Conservation (phyloP, 805 yeast species). For the Lipomyces yamadae region DNA sequence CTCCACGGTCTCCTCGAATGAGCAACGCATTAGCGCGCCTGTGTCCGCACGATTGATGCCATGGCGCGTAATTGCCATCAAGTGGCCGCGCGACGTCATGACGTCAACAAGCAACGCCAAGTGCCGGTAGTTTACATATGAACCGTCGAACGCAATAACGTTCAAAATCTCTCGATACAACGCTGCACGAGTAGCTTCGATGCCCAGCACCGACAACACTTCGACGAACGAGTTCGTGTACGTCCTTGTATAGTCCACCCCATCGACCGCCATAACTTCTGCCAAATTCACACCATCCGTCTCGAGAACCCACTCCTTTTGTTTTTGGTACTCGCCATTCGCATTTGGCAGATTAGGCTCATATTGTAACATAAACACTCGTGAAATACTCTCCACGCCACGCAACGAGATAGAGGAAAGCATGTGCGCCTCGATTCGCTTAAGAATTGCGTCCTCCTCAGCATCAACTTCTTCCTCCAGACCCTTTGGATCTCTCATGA, state of each 20-base stretch:
- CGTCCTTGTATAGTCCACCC: conserved; percentile 88
- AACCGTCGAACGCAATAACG: conserved; percentile 99
- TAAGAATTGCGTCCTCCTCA: conserved; percentile 95
- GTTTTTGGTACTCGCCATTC: conserved; percentile 84
- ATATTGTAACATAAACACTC: conserved; percentile 67
- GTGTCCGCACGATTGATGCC: conserved; percentile 99
- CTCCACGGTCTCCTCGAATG: conserved; percentile 99
- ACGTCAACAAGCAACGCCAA: conserved; percentile 97
- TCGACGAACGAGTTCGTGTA: conserved; percentile 98
- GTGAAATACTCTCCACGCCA: conserved; percentile 92
- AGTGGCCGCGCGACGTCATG: conserved; percentile 97
- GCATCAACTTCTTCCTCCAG: conserved; percentile 86
- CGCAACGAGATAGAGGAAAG: conserved; percentile 90
- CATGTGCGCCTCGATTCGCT: conserved; percentile 95
- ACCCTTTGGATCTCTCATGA: conserved; percentile 92
- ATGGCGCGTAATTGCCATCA: conserved; percentile 98
- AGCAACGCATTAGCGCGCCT: conserved; percentile 99
- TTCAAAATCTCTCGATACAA: conserved; percentile 91
- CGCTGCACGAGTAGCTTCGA: conserved; percentile 96
- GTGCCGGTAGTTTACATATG: conserved; percentile 97
- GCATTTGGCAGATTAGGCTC: conserved; percentile 53
- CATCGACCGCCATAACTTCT: conserved; percentile 92
- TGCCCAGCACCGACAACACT: conserved; percentile 91
- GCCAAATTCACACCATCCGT: conserved; percentile 97
- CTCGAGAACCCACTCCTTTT: conserved; percentile 97